phyloP scores from a whole-genome alignment of 2,329 filamentous ascomycete species.

The Claviceps sp. region DNA sequence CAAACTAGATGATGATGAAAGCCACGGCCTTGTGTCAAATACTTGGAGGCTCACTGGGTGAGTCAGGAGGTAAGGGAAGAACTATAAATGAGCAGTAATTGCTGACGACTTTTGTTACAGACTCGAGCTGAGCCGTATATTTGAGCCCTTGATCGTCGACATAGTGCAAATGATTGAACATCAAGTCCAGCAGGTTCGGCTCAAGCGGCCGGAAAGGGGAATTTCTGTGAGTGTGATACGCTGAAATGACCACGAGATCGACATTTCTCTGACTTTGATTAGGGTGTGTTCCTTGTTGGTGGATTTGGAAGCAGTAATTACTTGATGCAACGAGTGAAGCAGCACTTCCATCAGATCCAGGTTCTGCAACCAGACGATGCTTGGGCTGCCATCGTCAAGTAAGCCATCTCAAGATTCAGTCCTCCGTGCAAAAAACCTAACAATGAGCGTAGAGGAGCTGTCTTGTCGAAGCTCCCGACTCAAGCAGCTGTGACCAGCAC shows the following conservation, averaged over 20 bases:
- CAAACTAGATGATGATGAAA: constrained; percentile 8
- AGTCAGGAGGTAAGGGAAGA: background rate
- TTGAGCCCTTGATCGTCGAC: constrained; percentile 11
- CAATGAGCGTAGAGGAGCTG: background rate
- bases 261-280: background rate
- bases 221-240: background rate
- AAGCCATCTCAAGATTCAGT: background rate
- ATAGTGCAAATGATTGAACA: constrained; percentile 9
- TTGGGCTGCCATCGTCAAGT: constrained; percentile 6
- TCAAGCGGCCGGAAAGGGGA: background rate
- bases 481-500: background rate
- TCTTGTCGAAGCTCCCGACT: background rate
- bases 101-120: background rate
- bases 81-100: background rate
- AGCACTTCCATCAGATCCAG: background rate
- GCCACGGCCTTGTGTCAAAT: constrained; percentile 3
- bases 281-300: constrained; percentile 4
- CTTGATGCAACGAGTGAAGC: background rate
- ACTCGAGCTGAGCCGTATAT: constrained; percentile 5
- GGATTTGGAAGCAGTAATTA: constrained; percentile 4
- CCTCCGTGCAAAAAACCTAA: background rate
- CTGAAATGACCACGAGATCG: background rate
- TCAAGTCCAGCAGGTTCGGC: constrained; percentile 7
- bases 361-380: constrained; percentile 2
- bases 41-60: constrained; percentile 12